phyloP scores from a whole-genome alignment of 345 rosid genomes.

The Gossypium arboreum region DNA sequence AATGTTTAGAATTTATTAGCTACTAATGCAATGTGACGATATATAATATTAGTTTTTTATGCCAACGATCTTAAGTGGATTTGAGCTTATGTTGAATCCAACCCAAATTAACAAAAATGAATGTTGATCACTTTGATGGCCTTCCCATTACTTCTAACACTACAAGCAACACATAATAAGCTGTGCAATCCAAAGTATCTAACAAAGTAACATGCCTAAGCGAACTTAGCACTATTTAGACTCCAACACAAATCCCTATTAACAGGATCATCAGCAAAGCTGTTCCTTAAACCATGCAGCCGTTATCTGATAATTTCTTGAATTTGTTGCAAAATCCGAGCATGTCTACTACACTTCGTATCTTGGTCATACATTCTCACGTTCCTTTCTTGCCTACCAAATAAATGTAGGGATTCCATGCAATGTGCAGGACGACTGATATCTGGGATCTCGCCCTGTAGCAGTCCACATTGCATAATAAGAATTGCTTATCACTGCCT shows the following conservation, averaged over 20 bases:
- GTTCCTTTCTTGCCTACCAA: neutral
- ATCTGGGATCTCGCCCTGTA: neutral
- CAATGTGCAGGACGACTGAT: neutral
- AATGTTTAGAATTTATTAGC: neutral
- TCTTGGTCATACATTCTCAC: neutral
- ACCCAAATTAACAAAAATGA: neutral
- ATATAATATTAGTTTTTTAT: too few relatives aligned
- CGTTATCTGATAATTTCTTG: neutral
- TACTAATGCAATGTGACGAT: neutral
- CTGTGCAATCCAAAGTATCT: neutral
- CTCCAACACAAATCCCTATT: neutral
- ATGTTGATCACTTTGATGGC: neutral
- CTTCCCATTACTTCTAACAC: neutral
- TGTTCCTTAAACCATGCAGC: neutral
- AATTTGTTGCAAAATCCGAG: neutral
- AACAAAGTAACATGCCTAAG: neutral
- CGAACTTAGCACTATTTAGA: neutral
- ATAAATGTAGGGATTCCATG: neutral
- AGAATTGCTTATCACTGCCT: conserved; percentile 1
- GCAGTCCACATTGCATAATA: neutral
- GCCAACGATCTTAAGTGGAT: neutral
- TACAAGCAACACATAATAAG: neutral
- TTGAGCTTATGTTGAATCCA: neutral
- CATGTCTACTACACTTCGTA: neutral
- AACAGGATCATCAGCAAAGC: neutral